Evolutionary conservation across 306 rosid genomes (phyloP), one percentile per base, ranked within the genome.

Genomic region (Malus sylvestris): DNA sequence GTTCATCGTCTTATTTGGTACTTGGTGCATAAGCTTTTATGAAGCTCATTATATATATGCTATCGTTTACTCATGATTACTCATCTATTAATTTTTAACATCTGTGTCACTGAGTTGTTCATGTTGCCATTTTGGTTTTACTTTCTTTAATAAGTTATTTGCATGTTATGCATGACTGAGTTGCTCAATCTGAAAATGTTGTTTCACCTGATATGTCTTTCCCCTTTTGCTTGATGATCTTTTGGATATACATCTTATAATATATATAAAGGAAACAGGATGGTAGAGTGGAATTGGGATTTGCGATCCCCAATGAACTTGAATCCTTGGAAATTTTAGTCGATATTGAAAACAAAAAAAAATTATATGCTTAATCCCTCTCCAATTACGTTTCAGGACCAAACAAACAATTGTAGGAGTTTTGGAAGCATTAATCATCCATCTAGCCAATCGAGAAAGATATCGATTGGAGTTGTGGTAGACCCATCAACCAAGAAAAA

Each of bases 361-460:
- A 25, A 18, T 58, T 8, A 35, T 38, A 72, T 72, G 60, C 80
- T 73, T 81, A 44, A 76, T 70, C 66, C 70, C 78, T 79, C 38
- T 42, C 32, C 33, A 76, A 73, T 51, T 18, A n/a, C 65, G 22
- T 83, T 85, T 72, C 90, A 95, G 99, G 93, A 78, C 69, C 88
- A 35, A 78, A 61, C 62, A 30, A 86, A 89, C 68, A 88, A 84
- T 42, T 70, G 86, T 79, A 80, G 90, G 83, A 90, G 93, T 84
- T 85, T 85, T 52, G 90, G 92, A 69, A 88, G 92, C 88, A 86
- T 82, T 66, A 78, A 81, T 73, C 80, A 74, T 74, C 92, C 86
- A 6, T 87, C 89, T 65, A 88, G 91, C 87, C 97, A 90, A 81
- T 84, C 93, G 45, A 88, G 99, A 86, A 95, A 95, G 88, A 88